Base-by-base conservation (phyloP, 2,329 filamentous ascomycete species). In the Anisogramma anomala region DNA sequence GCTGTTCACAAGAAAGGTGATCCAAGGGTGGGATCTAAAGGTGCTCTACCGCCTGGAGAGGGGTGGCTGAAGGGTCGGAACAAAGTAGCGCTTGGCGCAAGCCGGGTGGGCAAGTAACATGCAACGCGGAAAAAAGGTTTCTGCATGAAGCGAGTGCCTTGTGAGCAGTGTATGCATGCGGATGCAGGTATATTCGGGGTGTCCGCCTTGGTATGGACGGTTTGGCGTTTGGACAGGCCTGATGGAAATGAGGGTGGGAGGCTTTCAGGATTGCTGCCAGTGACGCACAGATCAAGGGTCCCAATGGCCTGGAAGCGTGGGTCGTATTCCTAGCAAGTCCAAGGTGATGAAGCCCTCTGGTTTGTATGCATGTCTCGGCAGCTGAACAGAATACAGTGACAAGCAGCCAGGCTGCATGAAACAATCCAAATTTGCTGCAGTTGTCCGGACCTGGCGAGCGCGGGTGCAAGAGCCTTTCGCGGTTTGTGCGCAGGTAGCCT, bases 381-480 rank as follows among this genome's bases (percentile, higher is more conserved):
- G 19, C 27, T 42, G 33, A 33, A 19, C 6, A 37, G 33, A 31
- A 26, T 32, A 25, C 36, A 40, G 37, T 35, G 41, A 32, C 44
- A 25, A 44, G 32, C 18, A 33, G 33, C 17, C 26, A 37, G 37
- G 41, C 44, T 46, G 44, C 41, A 39, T 44, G 44, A 44, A 40
- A 46, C 44, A 32, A 36, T 20, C 15, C 17, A 35, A 42, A 33
- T 27, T 27, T 40, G 36, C 33, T 43, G 41, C 36, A 32, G 36
- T 41, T 32, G 34, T 43, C 40, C 31, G 15, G 4, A 10, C 34
- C 19, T 36, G 34, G 23, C 23, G 23, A 10, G 11, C 34, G 6
- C 9, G 15, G 23, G 33, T 14, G 25, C 14, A 25, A 27, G 18
- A 14, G 6, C 20, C 17, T 10, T 11, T 10, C 4, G 28, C 28